phyloP scores from a whole-genome alignment of 1,284 basidiomycete species.

The Trametes sp. region DNA sequence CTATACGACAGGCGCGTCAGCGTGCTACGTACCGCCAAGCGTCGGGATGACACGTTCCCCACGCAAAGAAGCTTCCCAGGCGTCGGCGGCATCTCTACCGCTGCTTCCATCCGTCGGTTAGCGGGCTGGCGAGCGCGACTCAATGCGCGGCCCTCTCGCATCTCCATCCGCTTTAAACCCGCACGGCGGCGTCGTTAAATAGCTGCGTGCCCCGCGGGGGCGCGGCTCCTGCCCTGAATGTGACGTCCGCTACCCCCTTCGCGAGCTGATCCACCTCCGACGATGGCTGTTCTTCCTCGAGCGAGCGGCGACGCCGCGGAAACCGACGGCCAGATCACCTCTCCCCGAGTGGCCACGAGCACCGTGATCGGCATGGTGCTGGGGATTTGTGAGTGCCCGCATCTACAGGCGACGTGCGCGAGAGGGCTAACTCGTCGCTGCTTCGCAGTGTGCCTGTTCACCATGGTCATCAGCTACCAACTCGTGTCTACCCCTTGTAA shows the following conservation, averaged over 20 bases:
- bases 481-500: conserved; percentile 34
- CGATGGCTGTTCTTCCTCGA: conserved; percentile 31
- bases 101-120: conserved; percentile 9
- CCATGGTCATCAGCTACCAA: conserved; percentile 39
- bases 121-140: not conserved
- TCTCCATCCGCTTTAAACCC: conserved; percentile 15
- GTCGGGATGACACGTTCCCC: not conserved
- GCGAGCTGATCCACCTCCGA: not conserved
- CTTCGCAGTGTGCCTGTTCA: conserved; percentile 37
- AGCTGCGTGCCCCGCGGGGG: conserved; percentile 1
- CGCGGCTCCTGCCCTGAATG: conserved; percentile 5
- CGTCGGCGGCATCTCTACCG: not conserved
- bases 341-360: conserved; percentile 31
- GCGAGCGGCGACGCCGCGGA: conserved; percentile 15
- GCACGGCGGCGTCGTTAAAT: conserved; percentile 10
- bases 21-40: conserved; percentile 4
- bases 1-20: not conserved
- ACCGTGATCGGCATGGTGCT: conserved; percentile 40
- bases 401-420: not conserved
- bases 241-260: not conserved
- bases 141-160: not conserved
- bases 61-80: conserved; percentile 6
- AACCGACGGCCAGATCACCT: conserved; percentile 17
- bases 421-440: not conserved
- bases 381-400: conserved; percentile 35